A percentile compares a stretch with the other conserved stretches of the same genome.
These are phyloP conservation scores for Neoboletus magnificus DNA, from an alignment of 768 basidiomycete species.

Conservation along the genomic window DNA sequence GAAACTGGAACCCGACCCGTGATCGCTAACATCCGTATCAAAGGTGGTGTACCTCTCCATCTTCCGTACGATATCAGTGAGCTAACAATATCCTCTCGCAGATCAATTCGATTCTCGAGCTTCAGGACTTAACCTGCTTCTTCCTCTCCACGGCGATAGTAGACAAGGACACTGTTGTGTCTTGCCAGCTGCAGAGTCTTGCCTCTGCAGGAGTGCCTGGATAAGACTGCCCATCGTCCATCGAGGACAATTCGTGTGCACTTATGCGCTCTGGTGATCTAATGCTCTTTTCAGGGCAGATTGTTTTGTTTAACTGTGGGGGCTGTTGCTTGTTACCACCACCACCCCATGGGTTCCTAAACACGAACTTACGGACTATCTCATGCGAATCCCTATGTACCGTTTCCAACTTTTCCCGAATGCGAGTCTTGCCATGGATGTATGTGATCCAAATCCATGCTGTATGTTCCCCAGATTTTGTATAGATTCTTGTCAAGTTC, in stretches of 20 bases:
- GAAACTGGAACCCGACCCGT: slow-evolving; percentile 61
- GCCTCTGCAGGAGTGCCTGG: slow-evolving; percentile 18
- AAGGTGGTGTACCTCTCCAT: slow-evolving; percentile 8
- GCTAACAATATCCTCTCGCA: slow-evolving; percentile 1
- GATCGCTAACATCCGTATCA: background rate
- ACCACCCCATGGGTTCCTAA: slow-evolving; percentile 2
- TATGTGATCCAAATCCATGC: slow-evolving; percentile 10
- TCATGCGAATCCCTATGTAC: slow-evolving; percentile 27
- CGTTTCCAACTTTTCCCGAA: slow-evolving; percentile 9
- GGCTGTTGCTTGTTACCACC: slow-evolving; percentile 18
- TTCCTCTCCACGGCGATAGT: slow-evolving; percentile 15
- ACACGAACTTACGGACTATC: slow-evolving; percentile 27
- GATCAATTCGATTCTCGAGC: slow-evolving; percentile 14
- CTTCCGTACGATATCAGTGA: background rate
- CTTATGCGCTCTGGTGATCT: slow-evolving; percentile 18
- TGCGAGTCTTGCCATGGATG: slow-evolving; percentile 10
- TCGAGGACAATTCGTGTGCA: slow-evolving; percentile 25
- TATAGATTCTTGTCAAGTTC: background rate
- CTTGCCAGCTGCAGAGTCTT: slow-evolving; percentile 23
- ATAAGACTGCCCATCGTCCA: slow-evolving; percentile 20
- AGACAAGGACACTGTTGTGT: slow-evolving; percentile 22
- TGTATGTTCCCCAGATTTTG: background rate
- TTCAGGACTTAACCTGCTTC: slow-evolving; percentile 21
- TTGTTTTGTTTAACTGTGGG: slow-evolving; percentile 20
- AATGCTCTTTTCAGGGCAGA: slow-evolving; percentile 16